Conservation (phyloP, 495 filamentous ascomycete genomes). For the Aspergillus sclerotioniger region DNA sequence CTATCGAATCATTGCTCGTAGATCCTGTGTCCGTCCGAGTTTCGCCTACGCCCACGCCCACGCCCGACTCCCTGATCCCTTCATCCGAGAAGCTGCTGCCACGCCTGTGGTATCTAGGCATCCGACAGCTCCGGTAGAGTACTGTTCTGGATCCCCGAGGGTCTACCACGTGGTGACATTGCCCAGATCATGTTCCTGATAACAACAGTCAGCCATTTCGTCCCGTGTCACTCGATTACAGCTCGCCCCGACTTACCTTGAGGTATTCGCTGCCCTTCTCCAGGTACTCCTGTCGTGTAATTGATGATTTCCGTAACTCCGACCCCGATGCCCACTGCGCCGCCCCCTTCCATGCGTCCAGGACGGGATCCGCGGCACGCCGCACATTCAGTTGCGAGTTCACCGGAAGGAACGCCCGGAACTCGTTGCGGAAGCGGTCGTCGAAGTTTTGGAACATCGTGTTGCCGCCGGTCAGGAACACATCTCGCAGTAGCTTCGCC, state of each 20-base stretch:
- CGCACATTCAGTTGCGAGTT: constrained; percentile 64
- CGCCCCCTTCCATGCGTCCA: constrained; percentile 92
- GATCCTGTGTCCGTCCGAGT: too few relatives aligned
- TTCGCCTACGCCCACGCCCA: too few relatives aligned
- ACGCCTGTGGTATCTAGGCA: too few relatives aligned
- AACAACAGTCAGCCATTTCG: constrained; percentile 10
- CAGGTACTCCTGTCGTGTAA: constrained; percentile 73
- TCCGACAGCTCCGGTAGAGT: too few relatives aligned
- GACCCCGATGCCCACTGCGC: constrained; percentile 66
- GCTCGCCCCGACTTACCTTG: constrained; percentile 58
- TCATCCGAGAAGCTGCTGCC: too few relatives aligned
- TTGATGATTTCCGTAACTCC: constrained; percentile 35
- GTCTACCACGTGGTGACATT: constrained; percentile 52
- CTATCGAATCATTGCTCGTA: neutral
- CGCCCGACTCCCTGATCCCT: neutral
- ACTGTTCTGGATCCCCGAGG: neutral
- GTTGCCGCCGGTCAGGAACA: constrained; percentile 95
- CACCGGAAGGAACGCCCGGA: constrained; percentile 68
- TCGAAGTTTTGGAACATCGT: constrained; percentile 84
- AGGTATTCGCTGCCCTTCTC: constrained; percentile 86
- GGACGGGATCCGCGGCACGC: constrained; percentile 65
- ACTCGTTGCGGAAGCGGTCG: constrained; percentile 69
- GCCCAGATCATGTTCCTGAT: constrained; percentile 76
- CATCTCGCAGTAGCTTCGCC: constrained; percentile 69
- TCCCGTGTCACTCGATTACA: neutral